These are phyloP conservation scores for Knufia petricola DNA, from an alignment of 2,329 filamentous ascomycete species.

Conservation along the genomic window DNA sequence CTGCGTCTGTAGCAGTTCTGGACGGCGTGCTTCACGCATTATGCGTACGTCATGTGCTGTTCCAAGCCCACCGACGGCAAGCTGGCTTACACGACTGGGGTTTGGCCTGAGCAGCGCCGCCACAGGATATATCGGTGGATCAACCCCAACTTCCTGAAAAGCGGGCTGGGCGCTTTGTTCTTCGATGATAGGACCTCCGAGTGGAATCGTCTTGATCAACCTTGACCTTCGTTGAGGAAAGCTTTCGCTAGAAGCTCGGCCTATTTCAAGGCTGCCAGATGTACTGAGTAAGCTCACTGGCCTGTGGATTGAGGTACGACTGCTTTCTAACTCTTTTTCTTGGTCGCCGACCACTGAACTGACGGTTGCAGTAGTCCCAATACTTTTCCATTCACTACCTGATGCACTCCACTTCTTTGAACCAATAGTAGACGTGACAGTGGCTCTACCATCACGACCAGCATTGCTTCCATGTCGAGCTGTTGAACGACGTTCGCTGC, in stretches of 20 bases:
- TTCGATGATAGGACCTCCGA: not conserved
- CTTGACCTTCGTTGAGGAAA: not conserved
- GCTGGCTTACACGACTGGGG: not conserved
- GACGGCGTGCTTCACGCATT: too few relatives aligned
- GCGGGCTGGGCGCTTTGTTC: not conserved
- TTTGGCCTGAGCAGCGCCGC: not conserved
- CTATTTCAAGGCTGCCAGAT: not conserved
- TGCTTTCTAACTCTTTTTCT: not conserved
- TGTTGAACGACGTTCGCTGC: not conserved
- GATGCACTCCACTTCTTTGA: not conserved
- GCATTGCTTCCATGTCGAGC: not conserved
- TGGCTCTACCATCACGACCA: not conserved
- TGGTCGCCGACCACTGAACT: not conserved
- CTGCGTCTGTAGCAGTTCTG: too few relatives aligned
- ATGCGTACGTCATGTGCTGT: not conserved
- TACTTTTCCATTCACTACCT: not conserved
- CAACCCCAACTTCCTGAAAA: not conserved
- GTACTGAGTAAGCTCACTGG: not conserved
- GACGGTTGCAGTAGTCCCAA: not conserved
- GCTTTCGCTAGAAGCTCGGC: not conserved
- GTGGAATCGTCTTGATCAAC: not conserved
- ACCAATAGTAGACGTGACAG: not conserved
- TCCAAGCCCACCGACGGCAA: not conserved
- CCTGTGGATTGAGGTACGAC: not conserved
- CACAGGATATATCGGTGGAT: not conserved